Conservation (phyloP, 805 yeast genomes). For the Jamesozyma gamospora region DNA sequence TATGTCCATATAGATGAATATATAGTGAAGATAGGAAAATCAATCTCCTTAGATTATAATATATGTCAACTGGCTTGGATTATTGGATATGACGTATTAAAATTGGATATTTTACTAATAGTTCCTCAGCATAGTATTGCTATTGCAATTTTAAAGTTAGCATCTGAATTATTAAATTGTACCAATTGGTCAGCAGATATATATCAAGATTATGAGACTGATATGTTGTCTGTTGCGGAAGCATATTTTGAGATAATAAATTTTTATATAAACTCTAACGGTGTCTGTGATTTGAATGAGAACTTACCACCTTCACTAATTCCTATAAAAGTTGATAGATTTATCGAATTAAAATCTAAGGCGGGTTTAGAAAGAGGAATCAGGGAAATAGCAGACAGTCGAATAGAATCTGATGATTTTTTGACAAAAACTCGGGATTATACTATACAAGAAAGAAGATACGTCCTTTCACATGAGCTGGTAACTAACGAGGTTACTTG, state of each 20-base stretch:
- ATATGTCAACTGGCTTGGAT: conserved; percentile 57
- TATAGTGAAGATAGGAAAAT: conserved; percentile 51
- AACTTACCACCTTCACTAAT: conserved; percentile 24
- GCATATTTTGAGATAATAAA: conserved; percentile 50
- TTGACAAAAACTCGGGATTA: conserved; percentile 31
- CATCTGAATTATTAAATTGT: conserved; percentile 38
- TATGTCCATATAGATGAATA: conserved; percentile 48
- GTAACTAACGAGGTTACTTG: conserved; percentile 12
- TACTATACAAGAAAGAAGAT: conserved; percentile 39
- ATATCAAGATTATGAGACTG: conserved; percentile 24
- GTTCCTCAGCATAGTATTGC: conserved; percentile 73
- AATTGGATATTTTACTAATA: conserved; percentile 57
- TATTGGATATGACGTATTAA: conserved; percentile 62
- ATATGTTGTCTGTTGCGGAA: conserved; percentile 31
- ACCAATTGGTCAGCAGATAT: conserved; percentile 14
- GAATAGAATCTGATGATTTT: conserved; percentile 38
- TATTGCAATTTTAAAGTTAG: conserved; percentile 51
- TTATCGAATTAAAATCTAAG: conserved; percentile 37
- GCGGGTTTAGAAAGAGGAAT: conserved; percentile 31
- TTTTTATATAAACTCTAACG: conserved; percentile 49
- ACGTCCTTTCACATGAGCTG: conserved; percentile 32
- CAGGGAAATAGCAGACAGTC: conserved; percentile 20
- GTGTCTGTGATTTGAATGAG: conserved; percentile 39
- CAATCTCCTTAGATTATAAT: conserved; percentile 36
- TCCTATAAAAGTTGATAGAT: conserved; percentile 24